Conservation (phyloP, 1,284 basidiomycete species). For the Waitea zeae region DNA sequence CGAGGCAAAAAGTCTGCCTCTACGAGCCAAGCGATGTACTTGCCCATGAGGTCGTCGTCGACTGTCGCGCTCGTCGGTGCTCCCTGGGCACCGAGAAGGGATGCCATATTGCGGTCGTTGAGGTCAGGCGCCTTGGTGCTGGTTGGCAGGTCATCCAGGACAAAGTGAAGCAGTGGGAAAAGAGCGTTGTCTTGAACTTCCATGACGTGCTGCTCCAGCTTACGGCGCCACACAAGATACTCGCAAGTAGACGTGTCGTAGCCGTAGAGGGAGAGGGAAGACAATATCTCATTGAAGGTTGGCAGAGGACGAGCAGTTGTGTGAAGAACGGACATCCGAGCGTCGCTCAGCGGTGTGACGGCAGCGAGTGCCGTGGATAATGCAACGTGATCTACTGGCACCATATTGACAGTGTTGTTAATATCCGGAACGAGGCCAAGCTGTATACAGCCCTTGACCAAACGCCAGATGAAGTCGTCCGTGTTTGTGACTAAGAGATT, state of each 20-base stretch:
- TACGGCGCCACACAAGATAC: slow-evolving; percentile 84
- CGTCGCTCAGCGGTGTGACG: slow-evolving; percentile 29
- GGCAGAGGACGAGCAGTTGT: slow-evolving; percentile 78
- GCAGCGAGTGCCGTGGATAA: slow-evolving; percentile 64
- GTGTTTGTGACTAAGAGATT: slow-evolving; percentile 75
- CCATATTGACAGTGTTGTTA: slow-evolving; percentile 97
- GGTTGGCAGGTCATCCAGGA: slow-evolving; percentile 92
- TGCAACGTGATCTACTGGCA: slow-evolving; percentile 95
- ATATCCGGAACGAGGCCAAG: slow-evolving; percentile 93
- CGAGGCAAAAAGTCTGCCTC: slow-evolving; percentile 70
- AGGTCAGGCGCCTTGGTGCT: slow-evolving; percentile 90
- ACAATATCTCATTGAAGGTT: slow-evolving; percentile 83
- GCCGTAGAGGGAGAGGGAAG: slow-evolving; percentile 64
- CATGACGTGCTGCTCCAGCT: slow-evolving; percentile 91
- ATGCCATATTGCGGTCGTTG: slow-evolving; percentile 72
- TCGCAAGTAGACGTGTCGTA: slow-evolving; percentile 70
- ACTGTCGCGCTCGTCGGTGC: slow-evolving; percentile 46
- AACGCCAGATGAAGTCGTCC: slow-evolving; percentile 96
- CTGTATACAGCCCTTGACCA: slow-evolving; percentile 96
- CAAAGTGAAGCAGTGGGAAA: slow-evolving; percentile 94
- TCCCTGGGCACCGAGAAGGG: slow-evolving; percentile 36
- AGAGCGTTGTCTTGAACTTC: slow-evolving; percentile 90
- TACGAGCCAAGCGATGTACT: slow-evolving; percentile 92
- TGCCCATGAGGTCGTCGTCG: slow-evolving; percentile 60
- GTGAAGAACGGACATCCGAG: slow-evolving; percentile 62